Base-by-base conservation (phyloP, 1,284 basidiomycete genomes). In the Apiotrichum siamense region DNA sequence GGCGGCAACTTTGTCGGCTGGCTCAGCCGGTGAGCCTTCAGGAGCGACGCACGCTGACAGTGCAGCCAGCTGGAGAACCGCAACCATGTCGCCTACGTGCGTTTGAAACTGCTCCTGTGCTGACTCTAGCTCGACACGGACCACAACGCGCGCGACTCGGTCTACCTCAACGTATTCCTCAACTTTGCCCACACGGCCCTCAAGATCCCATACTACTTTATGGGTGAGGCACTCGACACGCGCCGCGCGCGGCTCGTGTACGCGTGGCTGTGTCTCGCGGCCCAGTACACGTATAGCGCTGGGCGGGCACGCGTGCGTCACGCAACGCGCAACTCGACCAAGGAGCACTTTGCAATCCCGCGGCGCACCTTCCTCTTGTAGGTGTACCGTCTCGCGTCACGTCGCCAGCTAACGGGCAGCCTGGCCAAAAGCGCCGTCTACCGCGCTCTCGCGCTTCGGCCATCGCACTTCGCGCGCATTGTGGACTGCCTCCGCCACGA, bases 121-220 rank as follows among this genome's bases (percentile, higher is more conserved):
- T 55, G 26, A 56, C 50, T n/a, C 10, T 47, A 74, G 72, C 83
- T 80, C 44, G 93, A 97, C 69, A 80, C 81, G 3, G 64, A 66
- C 7, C 78, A 96, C 58, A 97, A 94, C 69, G 75, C 80, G 2
- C 60, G 73, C 24, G 62, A 77, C 29, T 80, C 79, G 0, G 83
- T 88, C 3, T 82, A 87, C 68, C 68, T 82, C 32, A 98, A 97
- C 68, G 77, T 96, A 10, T 92, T 91, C 67, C 84, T 92, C 69
- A 87, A 85, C 63, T 87, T 93, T 64, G 73, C 88, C n/a, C 71
- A 94, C 23, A 80, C 84, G 1, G 88, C 88, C 1, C 84, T 93
- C 78, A 97, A 92, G 75, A 86, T 92, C 78, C 83, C 88, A 46
- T 80, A 82, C 45, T 97, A 96, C 69, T 76, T 94, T 32, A 77